These are phyloP conservation scores for Zopfia rhizophila DNA, from an alignment of 2,329 filamentous ascomycete species.

Conservation along the genomic window DNA sequence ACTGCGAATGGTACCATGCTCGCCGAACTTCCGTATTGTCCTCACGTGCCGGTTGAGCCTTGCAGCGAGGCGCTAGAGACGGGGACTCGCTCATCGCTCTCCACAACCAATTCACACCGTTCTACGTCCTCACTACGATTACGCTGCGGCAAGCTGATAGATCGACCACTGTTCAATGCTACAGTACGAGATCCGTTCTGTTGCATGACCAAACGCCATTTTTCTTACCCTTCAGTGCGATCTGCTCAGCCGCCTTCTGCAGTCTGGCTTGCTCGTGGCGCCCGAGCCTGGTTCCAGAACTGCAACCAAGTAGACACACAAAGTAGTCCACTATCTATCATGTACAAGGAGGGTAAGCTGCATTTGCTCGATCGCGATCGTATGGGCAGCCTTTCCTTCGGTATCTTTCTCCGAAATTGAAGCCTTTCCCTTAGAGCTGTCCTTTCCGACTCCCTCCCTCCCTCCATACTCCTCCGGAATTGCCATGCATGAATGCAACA, in stretches of 20 bases:
- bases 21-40: slow-evolving; percentile 9
- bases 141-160: not conserved
- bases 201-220: not conserved
- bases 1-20: not conserved
- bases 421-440: slow-evolving; percentile 6
- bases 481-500: slow-evolving; percentile 15
- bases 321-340: not conserved
- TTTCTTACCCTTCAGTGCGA: too few species aligned
- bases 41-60: slow-evolving; percentile 13
- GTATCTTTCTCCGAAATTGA: slow-evolving; percentile 7
- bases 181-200: too few species aligned
- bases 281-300: not conserved
- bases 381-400: not conserved
- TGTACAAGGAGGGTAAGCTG: slow-evolving; percentile 2
- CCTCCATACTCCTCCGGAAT: slow-evolving; percentile 8
- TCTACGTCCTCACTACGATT: not conserved
- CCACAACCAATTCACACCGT: not conserved
- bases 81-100: not conserved
- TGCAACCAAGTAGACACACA: too few species aligned
- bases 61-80: slow-evolving; percentile 5
- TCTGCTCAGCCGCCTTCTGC: not conserved
- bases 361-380: slow-evolving; percentile 7
- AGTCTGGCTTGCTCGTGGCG: not conserved
- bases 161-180: not conserved
- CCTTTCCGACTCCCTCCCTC: slow-evolving; percentile 1